Conservation (phyloP, 768 basidiomycete species). For the Phaffia tasmanica region DNA sequence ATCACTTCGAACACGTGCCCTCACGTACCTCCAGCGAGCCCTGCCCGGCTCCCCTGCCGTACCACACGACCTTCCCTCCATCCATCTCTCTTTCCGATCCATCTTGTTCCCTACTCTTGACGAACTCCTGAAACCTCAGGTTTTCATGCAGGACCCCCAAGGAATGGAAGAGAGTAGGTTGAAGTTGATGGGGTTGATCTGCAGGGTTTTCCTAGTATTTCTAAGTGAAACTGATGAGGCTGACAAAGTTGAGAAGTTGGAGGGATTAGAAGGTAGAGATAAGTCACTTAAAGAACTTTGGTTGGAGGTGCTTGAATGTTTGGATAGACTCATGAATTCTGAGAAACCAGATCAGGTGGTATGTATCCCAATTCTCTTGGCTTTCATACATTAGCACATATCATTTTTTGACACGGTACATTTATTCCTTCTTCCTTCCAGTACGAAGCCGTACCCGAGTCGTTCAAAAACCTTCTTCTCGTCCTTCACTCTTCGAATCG, state of each 20-base stretch:
- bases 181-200: constrained; percentile 74
- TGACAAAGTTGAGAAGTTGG: constrained; percentile 45
- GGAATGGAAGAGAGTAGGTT: constrained; percentile 87
- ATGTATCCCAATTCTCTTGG: constrained; percentile 34
- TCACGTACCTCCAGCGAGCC: constrained; percentile 69
- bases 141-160: constrained; percentile 62
- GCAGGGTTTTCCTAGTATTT: constrained; percentile 92
- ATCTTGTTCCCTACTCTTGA: constrained; percentile 86
- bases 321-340: constrained; percentile 78
- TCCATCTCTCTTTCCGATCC: constrained; percentile 62
- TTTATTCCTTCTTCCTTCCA: constrained; percentile 34
- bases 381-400: no score
- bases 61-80: neutral
- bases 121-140: constrained; percentile 74
- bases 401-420: neutral
- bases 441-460: constrained; percentile 93
- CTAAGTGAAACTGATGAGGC: constrained; percentile 30
- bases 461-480: constrained; percentile 87
- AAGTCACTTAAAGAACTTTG: constrained; percentile 63
- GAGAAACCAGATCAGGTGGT: constrained; percentile 81
- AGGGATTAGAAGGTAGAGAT: constrained; percentile 49
- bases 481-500: constrained; percentile 88
- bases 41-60: constrained; percentile 69
- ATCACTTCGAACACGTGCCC: constrained; percentile 71
- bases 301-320: constrained; percentile 76